phyloP scores from a whole-genome alignment of 345 rosid genomes.

The Microcos paniculata region DNA sequence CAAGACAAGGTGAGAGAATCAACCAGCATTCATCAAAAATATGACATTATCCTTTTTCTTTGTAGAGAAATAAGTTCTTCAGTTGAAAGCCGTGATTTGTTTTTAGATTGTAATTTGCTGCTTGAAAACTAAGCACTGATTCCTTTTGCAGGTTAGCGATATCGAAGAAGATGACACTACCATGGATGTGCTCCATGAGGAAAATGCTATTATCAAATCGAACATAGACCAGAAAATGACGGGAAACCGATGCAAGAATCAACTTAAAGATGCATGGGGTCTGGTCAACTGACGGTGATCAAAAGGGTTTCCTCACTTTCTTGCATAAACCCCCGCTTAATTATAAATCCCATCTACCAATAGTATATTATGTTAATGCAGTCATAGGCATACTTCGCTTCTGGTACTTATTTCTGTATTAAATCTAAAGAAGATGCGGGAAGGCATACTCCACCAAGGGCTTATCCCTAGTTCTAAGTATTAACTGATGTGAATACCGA shows the following conservation, averaged over 20 bases:
- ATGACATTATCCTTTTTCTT: background rate
- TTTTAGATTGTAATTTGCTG: background rate
- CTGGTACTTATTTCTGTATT: background rate
- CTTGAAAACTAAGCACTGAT: background rate
- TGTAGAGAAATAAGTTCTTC: background rate
- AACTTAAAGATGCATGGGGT: background rate
- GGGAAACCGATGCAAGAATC: background rate
- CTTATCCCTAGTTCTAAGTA: background rate
- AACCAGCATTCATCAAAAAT: background rate
- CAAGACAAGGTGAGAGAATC: background rate
- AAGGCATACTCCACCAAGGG: background rate
- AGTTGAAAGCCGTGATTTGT: background rate
- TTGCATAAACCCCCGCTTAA: background rate
- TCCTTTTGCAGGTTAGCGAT: background rate
- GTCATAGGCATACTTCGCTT: background rate
- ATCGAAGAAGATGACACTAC: background rate
- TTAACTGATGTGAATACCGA: background rate
- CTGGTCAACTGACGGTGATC: background rate
- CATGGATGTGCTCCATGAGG: background rate
- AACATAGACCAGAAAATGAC: background rate
- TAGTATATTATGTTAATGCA: background rate
- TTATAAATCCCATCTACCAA: background rate
- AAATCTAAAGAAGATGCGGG: background rate
- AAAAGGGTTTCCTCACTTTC: background rate
- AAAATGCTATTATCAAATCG: background rate